These are phyloP conservation scores for Pleurotus pulmonarius DNA, from an alignment of 768 basidiomycete genomes.

Conservation along the genomic window DNA sequence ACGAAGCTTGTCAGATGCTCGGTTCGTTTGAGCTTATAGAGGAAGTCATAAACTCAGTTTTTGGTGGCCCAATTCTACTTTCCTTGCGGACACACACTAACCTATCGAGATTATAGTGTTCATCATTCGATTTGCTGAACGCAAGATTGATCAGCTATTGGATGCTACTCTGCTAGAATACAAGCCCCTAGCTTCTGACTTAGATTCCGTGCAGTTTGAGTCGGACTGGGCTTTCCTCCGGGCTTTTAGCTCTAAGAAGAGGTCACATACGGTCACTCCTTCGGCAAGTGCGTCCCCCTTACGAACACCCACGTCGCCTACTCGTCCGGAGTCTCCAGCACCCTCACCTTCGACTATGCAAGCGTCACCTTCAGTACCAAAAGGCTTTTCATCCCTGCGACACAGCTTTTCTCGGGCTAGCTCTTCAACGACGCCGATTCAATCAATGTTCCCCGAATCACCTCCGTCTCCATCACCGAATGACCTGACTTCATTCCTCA, in stretches of 20 bases:
- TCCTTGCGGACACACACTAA: background rate
- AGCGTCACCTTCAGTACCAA: constrained; percentile 43
- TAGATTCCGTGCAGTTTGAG: constrained; percentile 87
- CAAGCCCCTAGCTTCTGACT: constrained; percentile 70
- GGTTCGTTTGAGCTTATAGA: constrained; percentile 84
- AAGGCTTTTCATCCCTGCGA: constrained; percentile 62
- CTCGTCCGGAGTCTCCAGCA: constrained; percentile 46
- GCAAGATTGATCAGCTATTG: constrained; percentile 81
- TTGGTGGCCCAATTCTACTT: constrained; percentile 49
- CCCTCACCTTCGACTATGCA: constrained; percentile 38
- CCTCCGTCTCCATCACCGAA: constrained; percentile 38
- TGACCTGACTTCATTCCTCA: constrained; percentile 76
- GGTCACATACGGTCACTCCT: constrained; percentile 26
- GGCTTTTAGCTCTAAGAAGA: constrained; percentile 66
- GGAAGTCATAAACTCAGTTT: constrained; percentile 92
- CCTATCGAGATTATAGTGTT: constrained; percentile 57
- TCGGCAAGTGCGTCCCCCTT: constrained; percentile 26
- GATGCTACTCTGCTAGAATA: constrained; percentile 83
- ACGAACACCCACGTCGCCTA: constrained; percentile 42
- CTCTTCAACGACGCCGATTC: constrained; percentile 41
- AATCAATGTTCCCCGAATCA: constrained; percentile 45
- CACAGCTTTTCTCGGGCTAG: constrained; percentile 56
- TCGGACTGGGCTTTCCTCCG: constrained; percentile 92
- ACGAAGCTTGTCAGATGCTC: constrained; percentile 76
- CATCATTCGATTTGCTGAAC: constrained; percentile 89